Evolutionary conservation across 495 filamentous ascomycete genomes (phyloP), one percentile per base, ranked within the genome.

Genomic region (Penicillium atrosanguineum): DNA sequence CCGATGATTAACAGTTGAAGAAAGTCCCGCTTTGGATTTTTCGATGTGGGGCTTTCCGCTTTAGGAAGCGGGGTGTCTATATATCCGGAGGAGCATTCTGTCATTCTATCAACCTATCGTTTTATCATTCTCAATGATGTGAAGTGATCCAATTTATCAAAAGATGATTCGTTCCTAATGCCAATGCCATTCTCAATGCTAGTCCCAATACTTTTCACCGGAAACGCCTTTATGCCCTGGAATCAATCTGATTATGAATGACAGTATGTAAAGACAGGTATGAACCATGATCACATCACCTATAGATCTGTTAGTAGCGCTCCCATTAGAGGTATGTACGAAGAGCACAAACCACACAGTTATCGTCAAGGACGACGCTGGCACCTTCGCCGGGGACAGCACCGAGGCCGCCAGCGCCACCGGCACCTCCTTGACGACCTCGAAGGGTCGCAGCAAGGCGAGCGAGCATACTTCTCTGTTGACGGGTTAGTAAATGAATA

Each of bases 381-480:
- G 62, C 58, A 8, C 53, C 68, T 25, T 64, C 71, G 14, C 46
- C 61, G 0, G 37, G 29, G 15, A 38, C 15, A 5, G 38, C 40
- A 11, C 44, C 51, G 0, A 46, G 11, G 2, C 39, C 55, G 48
- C 34, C 57, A 4, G 50, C n/a, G 4, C 44, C 57, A 8, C 41
- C 56, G 6, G 46, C 41, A 29, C 53, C 49, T 53, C 47, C 57
- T n/a, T 44, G 50, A 50, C 44, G 52, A 26, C 37, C 53, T 9
- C 46, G 49, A 6, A 60, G 48, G 26, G 49, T 52, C 25, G 72
- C 64, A 36, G 81, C 79, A 26, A 86, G 66, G 31, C 76, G 78
- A 26, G 77, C 76, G n/a, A 87, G 70, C 77, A 86, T 83, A n/a
- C 72, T 69, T 59, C 82, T 74, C 83, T 83, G 47, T 62, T 55